Evolutionary conservation across 2,329 filamentous ascomycete genomes (phyloP).

Genomic region (Diaporthe sp.): DNA sequence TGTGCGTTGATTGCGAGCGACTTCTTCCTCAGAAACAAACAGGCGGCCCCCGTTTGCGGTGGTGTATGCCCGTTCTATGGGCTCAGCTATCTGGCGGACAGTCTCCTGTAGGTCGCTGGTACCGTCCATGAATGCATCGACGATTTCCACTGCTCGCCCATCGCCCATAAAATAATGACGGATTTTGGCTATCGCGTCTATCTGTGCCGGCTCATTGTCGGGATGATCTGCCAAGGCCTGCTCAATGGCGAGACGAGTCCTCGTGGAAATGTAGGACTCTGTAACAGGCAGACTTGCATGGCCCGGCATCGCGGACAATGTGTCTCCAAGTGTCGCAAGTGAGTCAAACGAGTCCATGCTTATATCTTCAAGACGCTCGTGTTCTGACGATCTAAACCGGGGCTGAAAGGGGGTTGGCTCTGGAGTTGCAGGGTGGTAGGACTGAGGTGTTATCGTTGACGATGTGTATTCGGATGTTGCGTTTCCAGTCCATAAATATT

Average conservation of each 20-base stretch:
- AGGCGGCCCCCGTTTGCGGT: slow-evolving; percentile 32
- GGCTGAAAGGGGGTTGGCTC: neutral
- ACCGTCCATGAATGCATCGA: slow-evolving; percentile 19
- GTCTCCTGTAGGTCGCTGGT: neutral
- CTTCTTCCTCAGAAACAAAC: slow-evolving; percentile 8
- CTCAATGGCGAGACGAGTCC: neutral
- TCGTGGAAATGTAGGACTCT: neutral
- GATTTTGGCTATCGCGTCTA: slow-evolving; percentile 30
- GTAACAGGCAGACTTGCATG: neutral
- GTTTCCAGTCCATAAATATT: neutral
- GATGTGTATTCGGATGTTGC: neutral
- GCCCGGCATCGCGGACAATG: slow-evolving; percentile 15
- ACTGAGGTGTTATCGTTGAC: neutral
- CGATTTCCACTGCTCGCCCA: neutral
- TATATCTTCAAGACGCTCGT: neutral
- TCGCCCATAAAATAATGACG: slow-evolving; percentile 10
- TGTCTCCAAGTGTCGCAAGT: slow-evolving; percentile 1
- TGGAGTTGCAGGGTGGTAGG: neutral
- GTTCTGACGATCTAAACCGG: neutral
- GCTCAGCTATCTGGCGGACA: slow-evolving; percentile 13
- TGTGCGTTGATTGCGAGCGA: neutral
- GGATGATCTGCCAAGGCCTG: neutral
- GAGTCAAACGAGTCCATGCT: slow-evolving; percentile 20
- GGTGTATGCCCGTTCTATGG: slow-evolving; percentile 30
- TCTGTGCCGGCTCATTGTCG: slow-evolving; percentile 1